phyloP scores from a whole-genome alignment of 83 land plant species.

The Picea mariana region DNA sequence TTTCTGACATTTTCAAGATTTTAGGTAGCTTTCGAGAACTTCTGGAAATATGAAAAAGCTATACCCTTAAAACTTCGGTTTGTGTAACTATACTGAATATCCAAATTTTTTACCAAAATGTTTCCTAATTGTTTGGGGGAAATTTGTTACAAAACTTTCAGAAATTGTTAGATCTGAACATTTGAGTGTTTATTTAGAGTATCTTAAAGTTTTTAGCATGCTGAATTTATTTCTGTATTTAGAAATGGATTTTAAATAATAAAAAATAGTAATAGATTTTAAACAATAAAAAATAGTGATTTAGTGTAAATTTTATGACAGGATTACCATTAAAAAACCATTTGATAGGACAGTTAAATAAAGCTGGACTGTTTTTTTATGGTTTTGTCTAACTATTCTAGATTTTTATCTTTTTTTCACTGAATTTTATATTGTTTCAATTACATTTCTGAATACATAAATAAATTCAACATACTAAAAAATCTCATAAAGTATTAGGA shows the following conservation, averaged over 20 bases:
- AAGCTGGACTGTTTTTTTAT: background rate
- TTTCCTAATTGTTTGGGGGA: too few species aligned
- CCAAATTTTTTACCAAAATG: too few species aligned
- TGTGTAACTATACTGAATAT: too few species aligned
- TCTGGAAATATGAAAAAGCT: too few species aligned
- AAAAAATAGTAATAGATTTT: background rate
- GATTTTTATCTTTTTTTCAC: background rate
- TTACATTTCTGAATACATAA: background rate
- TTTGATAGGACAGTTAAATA: background rate
- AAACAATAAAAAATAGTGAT: background rate
- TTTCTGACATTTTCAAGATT: too few species aligned
- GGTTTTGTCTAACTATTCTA: background rate
- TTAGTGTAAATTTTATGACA: background rate
- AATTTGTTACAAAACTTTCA: too few species aligned
- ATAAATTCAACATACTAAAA: background rate
- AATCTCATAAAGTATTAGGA: background rate
- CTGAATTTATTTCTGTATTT: too few species aligned
- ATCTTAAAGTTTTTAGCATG: too few species aligned
- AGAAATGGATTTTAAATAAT: background rate
- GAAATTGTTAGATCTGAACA: constrained; percentile 40
- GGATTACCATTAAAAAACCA: background rate
- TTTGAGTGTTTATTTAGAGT: constrained; percentile 26
- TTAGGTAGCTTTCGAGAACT: too few species aligned
- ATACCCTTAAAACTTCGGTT: too few species aligned
- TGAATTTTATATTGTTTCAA: too few species aligned